Evolutionary conservation across 139 green algal species (phyloP).

Genomic region (Spirogloea muscicola): DNA sequence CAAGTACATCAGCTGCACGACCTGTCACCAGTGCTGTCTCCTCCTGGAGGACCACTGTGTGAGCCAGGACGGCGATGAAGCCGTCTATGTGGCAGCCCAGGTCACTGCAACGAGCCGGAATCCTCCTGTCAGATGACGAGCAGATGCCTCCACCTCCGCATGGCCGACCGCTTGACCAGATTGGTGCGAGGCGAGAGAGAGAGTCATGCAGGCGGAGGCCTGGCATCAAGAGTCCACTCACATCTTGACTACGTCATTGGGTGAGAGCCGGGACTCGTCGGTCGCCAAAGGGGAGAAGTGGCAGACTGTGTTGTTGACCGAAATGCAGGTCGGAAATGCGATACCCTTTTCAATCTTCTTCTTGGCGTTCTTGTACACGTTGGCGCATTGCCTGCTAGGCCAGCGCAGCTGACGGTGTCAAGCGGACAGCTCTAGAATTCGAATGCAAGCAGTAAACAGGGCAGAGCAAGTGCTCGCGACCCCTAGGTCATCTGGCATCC

Average conservation of each 20-base stretch:
- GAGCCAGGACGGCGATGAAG: slow-evolving; percentile 82
- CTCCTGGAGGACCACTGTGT: slow-evolving; percentile 72
- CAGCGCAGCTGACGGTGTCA: slow-evolving; percentile 48
- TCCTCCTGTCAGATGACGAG: neutral
- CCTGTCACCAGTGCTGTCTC: slow-evolving; percentile 63
- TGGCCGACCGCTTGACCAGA: neutral
- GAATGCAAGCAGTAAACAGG: too few species aligned
- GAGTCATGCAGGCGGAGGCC: neutral
- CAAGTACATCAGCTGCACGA: slow-evolving; percentile 78
- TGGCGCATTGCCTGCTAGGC: slow-evolving; percentile 57
- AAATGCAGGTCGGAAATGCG: slow-evolving; percentile 93
- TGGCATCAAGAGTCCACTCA: slow-evolving; percentile 3
- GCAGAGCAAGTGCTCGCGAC: too few species aligned
- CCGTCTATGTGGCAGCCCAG: slow-evolving; percentile 95
- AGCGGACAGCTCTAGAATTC: too few species aligned
- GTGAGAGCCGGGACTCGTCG: slow-evolving; percentile 66
- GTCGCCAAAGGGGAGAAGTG: slow-evolving; percentile 82
- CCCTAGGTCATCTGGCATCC: too few species aligned
- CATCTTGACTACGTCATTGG: slow-evolving; percentile 89
- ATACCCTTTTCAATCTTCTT: slow-evolving; percentile 96
- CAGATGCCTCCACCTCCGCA: neutral
- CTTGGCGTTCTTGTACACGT: slow-evolving; percentile 77
- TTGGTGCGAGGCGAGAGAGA: neutral
- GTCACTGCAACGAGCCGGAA: slow-evolving; percentile 57
- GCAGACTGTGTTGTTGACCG: slow-evolving; percentile 87